Base-by-base conservation (phyloP, 2,329 filamentous ascomycete genomes). In the Laburnicola sp. region DNA sequence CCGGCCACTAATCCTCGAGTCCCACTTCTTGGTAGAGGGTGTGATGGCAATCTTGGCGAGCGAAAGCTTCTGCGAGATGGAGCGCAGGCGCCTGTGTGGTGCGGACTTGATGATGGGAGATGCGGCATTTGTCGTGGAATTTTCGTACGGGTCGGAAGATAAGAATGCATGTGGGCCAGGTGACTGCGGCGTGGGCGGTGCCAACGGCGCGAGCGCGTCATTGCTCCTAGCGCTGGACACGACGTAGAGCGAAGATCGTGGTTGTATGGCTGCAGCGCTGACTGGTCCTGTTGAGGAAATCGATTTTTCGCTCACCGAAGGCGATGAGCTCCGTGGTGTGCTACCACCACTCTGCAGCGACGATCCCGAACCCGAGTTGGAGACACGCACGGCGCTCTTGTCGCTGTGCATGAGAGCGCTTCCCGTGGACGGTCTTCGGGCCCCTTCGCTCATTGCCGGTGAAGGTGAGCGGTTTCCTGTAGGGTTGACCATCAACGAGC, bases 121-220 rank as follows among this genome's bases (percentile, higher is more conserved):
- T 4, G 66, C 59, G 1, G 66, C 61, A 35, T 56, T 61, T 8
- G 58, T 63, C 11, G 55, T 67, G 2, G 65, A 56, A 45, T 58
- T 70, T 28, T 69, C 71, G 53, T 69, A 74, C 6, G 71, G 71
- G 43, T 74, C 71, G 6, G 68, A 71, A 47, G 59, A 70, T 39
- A 74, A 66, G 56, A 74, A 74, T n/a, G 69, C 59, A 25, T 70
- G 68, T 2, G 66, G 51, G 11, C 53, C 65, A 6, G 69, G 65
- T 1, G 70, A 64, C 16, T 48, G 39, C 22, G 69, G 69, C 6
- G 69, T 67, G n/a, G 58, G 53, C 9, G 66, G 62, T 2, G 69
- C 63, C 47, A 65, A 65, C 0, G 64, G 60, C 1, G 56, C 38
- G 4, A 59, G 56, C 34, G 59, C 50, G n/a, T 66, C 53, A 16